Evolutionary conservation across 495 filamentous ascomycete species (phyloP), one percentile per base, ranked within the genome.

Genomic region (Penicillium egyptiacum): DNA sequence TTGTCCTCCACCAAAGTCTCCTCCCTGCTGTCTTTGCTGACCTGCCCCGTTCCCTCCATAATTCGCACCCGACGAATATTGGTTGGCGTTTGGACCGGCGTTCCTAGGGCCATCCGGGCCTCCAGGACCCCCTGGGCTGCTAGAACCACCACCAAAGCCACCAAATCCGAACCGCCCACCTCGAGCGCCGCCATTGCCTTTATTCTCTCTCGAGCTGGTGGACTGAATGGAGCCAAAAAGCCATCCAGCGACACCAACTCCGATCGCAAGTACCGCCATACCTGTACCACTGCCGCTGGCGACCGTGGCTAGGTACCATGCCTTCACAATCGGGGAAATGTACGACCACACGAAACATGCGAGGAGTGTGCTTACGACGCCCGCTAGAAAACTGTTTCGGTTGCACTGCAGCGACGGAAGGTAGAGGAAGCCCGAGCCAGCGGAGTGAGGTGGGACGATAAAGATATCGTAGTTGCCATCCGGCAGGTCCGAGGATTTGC

Each of bases 391-490:
- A 70, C 90, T 95, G 73, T 97, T 97, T 60, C 86, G 79, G 63
- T 96, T 84, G 25, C 90, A 86, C 65, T 88, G 81, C 28, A 98
- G 70, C 0, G 90, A 96, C 0, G 94, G 94, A 22, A 98, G 84
- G 71, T 98, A 98, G 10, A 98, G 76, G 69, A 98, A 96, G 11
- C 94, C 94, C 0, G 84, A 82, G 56, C 94, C 94, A 12, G 92
- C 82, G 9, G 91, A 92, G 66, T 97, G 90, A n/a, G 89, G 89
- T 3, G 94, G 93, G 55, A 98, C 91, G 62, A 98, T 87, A 75
- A 97, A 97, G 73, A 97, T 95, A 73, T 98, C 93, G 76, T 95
- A 98, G 68, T 92, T 91, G 28, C 91, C 90, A 0, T 84, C 73
- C 0, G 90, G 91, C 3, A 95, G 79, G 53, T 85, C 88, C 28